phyloP scores from a whole-genome alignment of 2,329 filamentous ascomycete genomes.

The Stachybotrys echinatus region DNA sequence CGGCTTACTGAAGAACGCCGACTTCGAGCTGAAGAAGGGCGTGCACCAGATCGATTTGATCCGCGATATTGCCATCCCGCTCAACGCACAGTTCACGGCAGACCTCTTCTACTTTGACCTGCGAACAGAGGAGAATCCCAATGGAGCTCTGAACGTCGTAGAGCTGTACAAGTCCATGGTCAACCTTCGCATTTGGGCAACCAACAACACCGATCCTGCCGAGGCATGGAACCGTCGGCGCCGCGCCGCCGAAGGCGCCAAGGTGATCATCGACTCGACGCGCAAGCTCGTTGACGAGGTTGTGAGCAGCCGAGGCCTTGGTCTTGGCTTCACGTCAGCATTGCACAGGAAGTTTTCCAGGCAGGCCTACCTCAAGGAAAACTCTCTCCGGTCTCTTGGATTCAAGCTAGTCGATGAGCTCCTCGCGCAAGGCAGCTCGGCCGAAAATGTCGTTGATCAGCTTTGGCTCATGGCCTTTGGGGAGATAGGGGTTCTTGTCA shows the following conservation, averaged over 20 bases:
- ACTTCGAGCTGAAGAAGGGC: slow-evolving; percentile 27
- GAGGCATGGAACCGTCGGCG: slow-evolving; percentile 40
- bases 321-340: slow-evolving; percentile 21
- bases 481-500: slow-evolving; percentile 32
- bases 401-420: slow-evolving; percentile 31
- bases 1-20: slow-evolving; percentile 34
- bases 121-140: slow-evolving; percentile 47
- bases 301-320: slow-evolving; percentile 20
- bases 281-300: slow-evolving; percentile 33
- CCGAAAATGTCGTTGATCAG: slow-evolving; percentile 27
- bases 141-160: slow-evolving; percentile 34
- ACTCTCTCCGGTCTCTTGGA: slow-evolving; percentile 32
- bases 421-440: slow-evolving; percentile 22
- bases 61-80: slow-evolving; percentile 53
- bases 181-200: slow-evolving; percentile 39
- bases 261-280: slow-evolving; percentile 30
- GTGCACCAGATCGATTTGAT: slow-evolving; percentile 36
- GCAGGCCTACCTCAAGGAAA: slow-evolving; percentile 22
- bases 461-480: slow-evolving; percentile 35
- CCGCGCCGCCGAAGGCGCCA: slow-evolving; percentile 32
- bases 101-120: slow-evolving; percentile 55
- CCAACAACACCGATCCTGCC: slow-evolving; percentile 41
- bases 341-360: slow-evolving; percentile 20
- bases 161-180: slow-evolving; percentile 37
- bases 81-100: slow-evolving; percentile 49